Evolutionary conservation across 768 basidiomycete species (phyloP).

Genomic region (Lentinula boryana): DNA sequence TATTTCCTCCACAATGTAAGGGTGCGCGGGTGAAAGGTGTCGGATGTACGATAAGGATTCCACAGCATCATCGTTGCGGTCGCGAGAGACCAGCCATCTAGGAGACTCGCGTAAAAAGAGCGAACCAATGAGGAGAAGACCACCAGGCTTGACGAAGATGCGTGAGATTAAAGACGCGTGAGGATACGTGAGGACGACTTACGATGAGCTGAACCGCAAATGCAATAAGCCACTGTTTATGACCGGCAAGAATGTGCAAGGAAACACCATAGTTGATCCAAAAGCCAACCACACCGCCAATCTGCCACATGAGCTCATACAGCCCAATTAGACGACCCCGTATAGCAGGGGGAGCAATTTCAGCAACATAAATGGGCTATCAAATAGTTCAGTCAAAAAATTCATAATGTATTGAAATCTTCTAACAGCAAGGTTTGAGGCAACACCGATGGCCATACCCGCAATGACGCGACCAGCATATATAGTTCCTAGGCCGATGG

Average conservation of each 20-base stretch:
- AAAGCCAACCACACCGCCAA: conserved; percentile 35
- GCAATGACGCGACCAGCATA: conserved; percentile 37
- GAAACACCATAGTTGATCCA: conserved; percentile 26
- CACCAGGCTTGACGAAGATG: conserved; percentile 15
- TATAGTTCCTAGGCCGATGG: conserved; percentile 28
- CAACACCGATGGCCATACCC: conserved; percentile 34
- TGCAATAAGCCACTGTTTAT: conserved; percentile 30
- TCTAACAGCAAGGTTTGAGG: conserved; percentile 27
- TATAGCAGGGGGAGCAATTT: conserved; percentile 37
- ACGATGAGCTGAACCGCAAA: conserved; percentile 33
- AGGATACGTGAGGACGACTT: neutral
- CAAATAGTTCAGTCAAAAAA: neutral
- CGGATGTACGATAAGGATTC: conserved; percentile 27
- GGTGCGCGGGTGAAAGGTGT: conserved; percentile 13
- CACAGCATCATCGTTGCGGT: conserved; percentile 21
- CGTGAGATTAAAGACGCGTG: neutral
- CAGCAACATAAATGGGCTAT: conserved; percentile 35
- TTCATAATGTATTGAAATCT: neutral
- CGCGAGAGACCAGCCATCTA: conserved; percentile 30
- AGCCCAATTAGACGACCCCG: conserved; percentile 42
- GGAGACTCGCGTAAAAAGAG: conserved; percentile 29
- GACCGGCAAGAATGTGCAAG: conserved; percentile 20
- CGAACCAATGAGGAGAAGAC: conserved; percentile 25
- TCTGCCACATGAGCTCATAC: conserved; percentile 44
- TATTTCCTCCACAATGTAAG: conserved; percentile 22